phyloP scores from a whole-genome alignment of 202 grass and related monocot genomes.

The Zizania palustris region DNA sequence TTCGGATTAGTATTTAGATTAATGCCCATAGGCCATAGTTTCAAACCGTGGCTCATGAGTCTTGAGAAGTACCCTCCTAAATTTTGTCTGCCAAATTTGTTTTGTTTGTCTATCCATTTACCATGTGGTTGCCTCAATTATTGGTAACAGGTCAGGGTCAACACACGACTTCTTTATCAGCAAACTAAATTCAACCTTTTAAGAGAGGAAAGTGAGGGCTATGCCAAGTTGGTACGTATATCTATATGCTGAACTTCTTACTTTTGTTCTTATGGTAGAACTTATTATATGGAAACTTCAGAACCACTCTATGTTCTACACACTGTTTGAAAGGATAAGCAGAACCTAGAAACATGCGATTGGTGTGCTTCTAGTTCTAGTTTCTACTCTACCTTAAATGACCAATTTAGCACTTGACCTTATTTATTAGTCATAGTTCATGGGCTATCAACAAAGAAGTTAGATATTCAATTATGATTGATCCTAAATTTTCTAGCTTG shows the following conservation, averaged over 20 bases:
- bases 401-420: not conserved
- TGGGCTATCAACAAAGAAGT: not conserved
- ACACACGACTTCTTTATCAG: conserved; percentile 96
- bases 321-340: conserved; percentile 14
- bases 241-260: conserved; percentile 24
- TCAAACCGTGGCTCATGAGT: conserved; percentile 15
- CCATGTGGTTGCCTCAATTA: conserved; percentile 32
- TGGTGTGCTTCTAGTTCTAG: conserved; percentile 16
- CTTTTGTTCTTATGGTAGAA: conserved; percentile 25
- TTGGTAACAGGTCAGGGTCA: conserved; percentile 90
- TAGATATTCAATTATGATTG: conserved; percentile 4
- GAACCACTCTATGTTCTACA: not conserved
- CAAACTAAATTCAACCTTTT: conserved; percentile 99
- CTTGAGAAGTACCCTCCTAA: conserved; percentile 1
- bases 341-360: conserved; percentile 27
- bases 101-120: conserved; percentile 26
- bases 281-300: conserved; percentile 24
- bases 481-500: not conserved
- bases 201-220: conserved; percentile 98
- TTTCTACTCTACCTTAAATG: conserved; percentile 3
- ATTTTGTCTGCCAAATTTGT: conserved; percentile 4
- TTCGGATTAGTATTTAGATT: conserved; percentile 5
- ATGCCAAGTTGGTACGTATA: conserved; percentile 89
- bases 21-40: not conserved
- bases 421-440: conserved; percentile 5